Evolutionary conservation across 164 flowering plant genomes (phyloP), one percentile per base, ranked within the genome.

Genomic region (Saururus chinensis): DNA sequence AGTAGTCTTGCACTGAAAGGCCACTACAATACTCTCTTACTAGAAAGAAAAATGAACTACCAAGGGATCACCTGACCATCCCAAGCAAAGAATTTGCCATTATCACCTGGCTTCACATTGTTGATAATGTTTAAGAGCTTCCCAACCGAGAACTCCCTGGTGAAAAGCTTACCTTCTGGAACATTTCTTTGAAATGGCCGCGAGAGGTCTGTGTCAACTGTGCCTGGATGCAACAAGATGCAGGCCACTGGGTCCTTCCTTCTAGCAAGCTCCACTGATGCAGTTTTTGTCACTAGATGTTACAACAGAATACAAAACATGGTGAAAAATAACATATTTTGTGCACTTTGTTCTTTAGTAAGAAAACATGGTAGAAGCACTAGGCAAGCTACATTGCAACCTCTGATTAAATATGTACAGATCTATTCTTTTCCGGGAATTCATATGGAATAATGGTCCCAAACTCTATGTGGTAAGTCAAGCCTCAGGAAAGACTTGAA

Each of bases 11-110:
- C 37, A 30, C 37, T 30, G 2, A 30, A 6, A 30, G 37, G 6
- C 37, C 37, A 30, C 37, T 30, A n/a, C n/a, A n/a, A n/a, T n/a
- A n/a, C n/a, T n/a, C n/a, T n/a, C n/a, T n/a, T 19, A 17, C 7
- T 7, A 40, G 4, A 30, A 22, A 10, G 12, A 1, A 64, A 56
- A 7, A 57, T 6, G 9, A 23, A 26, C 75, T 73, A 88, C 96
- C 98, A 92, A 64, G 96, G 98, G 64, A 93, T 90, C 76, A 90
- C 91, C 66, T 79, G 84, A 70, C 96, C 92, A 75, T 93, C 98
- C 98, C 98, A 93, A 20, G 97, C 97, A 72, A 85, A 89, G 70
- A 89, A 93, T 74, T 93, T 89, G 49, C 98, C 98, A 63, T 90
- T 93, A 65, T 93, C 96, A 14, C 75, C 69, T 9, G 41, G 71